phyloP scores from a whole-genome alignment of 1,284 basidiomycete genomes.

The Bjerkandera adusta region DNA sequence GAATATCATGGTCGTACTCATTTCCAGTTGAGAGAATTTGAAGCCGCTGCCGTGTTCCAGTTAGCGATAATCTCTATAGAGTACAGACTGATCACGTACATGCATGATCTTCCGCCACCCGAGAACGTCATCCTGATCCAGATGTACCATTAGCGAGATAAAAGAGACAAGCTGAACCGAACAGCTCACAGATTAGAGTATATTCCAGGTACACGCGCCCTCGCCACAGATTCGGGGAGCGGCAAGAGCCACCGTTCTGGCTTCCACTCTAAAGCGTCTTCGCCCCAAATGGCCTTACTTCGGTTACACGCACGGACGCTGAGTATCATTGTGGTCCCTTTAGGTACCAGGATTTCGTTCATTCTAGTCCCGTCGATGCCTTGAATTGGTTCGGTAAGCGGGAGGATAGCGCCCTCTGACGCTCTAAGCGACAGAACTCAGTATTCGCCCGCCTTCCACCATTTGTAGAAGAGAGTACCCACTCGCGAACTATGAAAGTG shows the following conservation, averaged over 20 bases:
- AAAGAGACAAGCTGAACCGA: background rate
- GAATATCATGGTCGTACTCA: conserved; percentile 10
- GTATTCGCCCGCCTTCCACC: conserved; percentile 9
- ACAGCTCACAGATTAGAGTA: conserved; percentile 15
- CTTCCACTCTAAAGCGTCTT: conserved; percentile 22
- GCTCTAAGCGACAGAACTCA: conserved; percentile 10
- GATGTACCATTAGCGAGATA: background rate
- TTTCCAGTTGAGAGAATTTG: conserved; percentile 20
- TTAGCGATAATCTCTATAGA: background rate
- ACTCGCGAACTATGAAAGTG: conserved; percentile 10
- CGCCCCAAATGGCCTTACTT: conserved; percentile 47
- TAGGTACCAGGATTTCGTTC: conserved; percentile 40
- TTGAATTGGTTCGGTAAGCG: conserved; percentile 41
- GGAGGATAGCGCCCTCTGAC: conserved; percentile 49
- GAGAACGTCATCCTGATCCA: conserved; percentile 13
- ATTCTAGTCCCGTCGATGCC: conserved; percentile 37
- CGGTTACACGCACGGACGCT: conserved; percentile 46
- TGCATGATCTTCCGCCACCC: conserved; percentile 19
- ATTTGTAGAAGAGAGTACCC: background rate
- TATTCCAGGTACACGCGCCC: conserved; percentile 19
- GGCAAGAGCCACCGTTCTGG: conserved; percentile 22
- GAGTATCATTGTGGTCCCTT: conserved; percentile 40
- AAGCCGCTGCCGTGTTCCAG: conserved; percentile 13
- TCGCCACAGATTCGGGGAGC: conserved; percentile 18
- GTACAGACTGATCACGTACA: conserved; percentile 22